A percentile compares a stretch with the other conserved stretches of the same genome.
Evolutionary conservation across 257 asterid species (phyloP).

Genomic region (Przewalskia tangutica): DNA sequence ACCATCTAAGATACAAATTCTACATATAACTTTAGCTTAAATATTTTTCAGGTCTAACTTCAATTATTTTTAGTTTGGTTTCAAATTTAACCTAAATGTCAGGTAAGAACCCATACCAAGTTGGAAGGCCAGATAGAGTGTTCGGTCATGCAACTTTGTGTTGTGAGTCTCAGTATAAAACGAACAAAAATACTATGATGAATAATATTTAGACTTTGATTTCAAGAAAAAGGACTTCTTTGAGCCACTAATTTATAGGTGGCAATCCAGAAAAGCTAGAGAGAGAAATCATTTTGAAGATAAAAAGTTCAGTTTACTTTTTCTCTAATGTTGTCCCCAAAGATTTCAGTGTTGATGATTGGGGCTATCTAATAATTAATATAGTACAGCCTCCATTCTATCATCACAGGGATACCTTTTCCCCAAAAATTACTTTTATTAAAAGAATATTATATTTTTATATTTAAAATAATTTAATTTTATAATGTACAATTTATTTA

Average conservation of each 20-base stretch:
- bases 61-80: background rate
- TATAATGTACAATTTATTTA: background rate
- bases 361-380: background rate
- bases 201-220: conserved; percentile 21
- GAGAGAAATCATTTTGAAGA: conserved; percentile 1
- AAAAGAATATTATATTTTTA: no score
- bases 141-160: conserved; percentile 8
- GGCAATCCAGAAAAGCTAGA: conserved; percentile 28
- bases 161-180: conserved; percentile 16
- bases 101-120: background rate
- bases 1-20: no score
- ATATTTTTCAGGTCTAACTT: no score
- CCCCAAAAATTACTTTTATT: no score
- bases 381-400: background rate
- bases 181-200: conserved; percentile 18
- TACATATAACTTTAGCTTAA: background rate
- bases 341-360: conserved; percentile 18
- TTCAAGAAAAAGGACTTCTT: conserved; percentile 9
- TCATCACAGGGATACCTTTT: background rate
- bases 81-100: background rate
- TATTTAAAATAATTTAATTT: background rate
- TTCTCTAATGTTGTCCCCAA: conserved; percentile 24
- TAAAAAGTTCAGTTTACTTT: conserved; percentile 26
- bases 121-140: conserved; percentile 1
- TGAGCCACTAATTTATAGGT: conserved; percentile 16